Evolutionary conservation across 1,139 yeast genomes (phyloP), one percentile per base, ranked within the genome.

Genomic region (Yamadazyma dushanensis): DNA sequence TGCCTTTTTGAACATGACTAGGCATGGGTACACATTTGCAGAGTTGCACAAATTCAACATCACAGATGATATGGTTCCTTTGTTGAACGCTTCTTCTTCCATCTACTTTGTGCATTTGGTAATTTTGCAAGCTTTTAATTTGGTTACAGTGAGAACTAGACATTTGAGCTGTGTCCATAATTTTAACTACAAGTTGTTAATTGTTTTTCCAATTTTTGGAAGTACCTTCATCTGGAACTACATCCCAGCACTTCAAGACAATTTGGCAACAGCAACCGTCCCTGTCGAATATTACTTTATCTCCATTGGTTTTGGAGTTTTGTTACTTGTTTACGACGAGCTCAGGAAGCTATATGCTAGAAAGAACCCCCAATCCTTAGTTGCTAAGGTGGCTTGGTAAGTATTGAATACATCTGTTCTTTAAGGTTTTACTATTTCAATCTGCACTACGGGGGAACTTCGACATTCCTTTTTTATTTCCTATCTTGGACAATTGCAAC

Each of bases 31-130:
- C 31, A 53, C 58, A 3, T 70, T 74, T 46, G 41, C 51, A 14
- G 55, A 56, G 8, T 51, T 75, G 35, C 54, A 71, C 36, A 55
- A 55, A 4, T 67, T 59, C 39, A 50, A 58, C 18, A 54, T 29
- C 44, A 50, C 37, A 48, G 54, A 61, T 13, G 46, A 51, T 11
- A 54, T 66, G 28, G 44, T 35, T 8, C 43, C 54, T 3, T 43
- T 56, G 27, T 50, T 58, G 37, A 59, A 60, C 35, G 54, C 53
- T 30, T 71, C 75, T 1, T 70, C 76, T 1, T 66, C 76, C 14
- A 68, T 74, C 31, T 75, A 73, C 51, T 75, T 75, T 47, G 60
- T 66, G 36, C 72, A 70, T 38, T 56, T 75, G 59, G 78, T 75
- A 5, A 63, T 73, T 29, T 56, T 74, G 63, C 80, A 75, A 50